These are phyloP conservation scores for Penicillium digitatum DNA, from an alignment of 2,329 filamentous ascomycete species.

Conservation along the genomic window DNA sequence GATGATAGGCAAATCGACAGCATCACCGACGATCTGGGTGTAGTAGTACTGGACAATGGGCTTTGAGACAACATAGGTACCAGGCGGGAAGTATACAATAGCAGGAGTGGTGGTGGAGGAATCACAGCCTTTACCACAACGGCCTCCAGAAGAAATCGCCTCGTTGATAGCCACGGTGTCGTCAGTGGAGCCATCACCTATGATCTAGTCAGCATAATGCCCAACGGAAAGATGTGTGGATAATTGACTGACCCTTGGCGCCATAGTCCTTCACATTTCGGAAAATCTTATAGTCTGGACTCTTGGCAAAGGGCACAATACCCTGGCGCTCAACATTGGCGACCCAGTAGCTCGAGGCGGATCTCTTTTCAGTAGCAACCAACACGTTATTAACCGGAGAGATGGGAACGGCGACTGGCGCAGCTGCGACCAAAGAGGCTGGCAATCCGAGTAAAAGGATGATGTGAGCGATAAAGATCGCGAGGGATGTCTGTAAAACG, in stretches of 20 bases:
- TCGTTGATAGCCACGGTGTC: slow-evolving; percentile 85
- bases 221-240: not conserved
- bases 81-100: slow-evolving; percentile 85
- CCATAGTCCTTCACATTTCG: slow-evolving; percentile 75
- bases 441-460: slow-evolving; percentile 32
- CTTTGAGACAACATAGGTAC: slow-evolving; percentile 75
- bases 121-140: slow-evolving; percentile 77
- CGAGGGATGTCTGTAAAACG: slow-evolving; percentile 21
- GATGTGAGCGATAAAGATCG: slow-evolving; percentile 31
- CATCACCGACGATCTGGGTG: slow-evolving; percentile 86
- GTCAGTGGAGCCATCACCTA: slow-evolving; percentile 65
- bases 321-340: slow-evolving; percentile 66
- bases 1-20: slow-evolving; percentile 65
- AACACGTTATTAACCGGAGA: slow-evolving; percentile 7
- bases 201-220: slow-evolving; percentile 26
- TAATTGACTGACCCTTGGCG: slow-evolving; percentile 58
- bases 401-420: slow-evolving; percentile 25
- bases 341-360: slow-evolving; percentile 64
- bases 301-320: slow-evolving; percentile 58
- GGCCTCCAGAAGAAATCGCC: slow-evolving; percentile 71
- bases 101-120: slow-evolving; percentile 80
- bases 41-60: slow-evolving; percentile 87
- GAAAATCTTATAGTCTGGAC: slow-evolving; percentile 63
- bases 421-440: slow-evolving; percentile 30
- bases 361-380: slow-evolving; percentile 8